phyloP scores from a whole-genome alignment of 257 asterid species.

The Haberlea rhodopensis region DNA sequence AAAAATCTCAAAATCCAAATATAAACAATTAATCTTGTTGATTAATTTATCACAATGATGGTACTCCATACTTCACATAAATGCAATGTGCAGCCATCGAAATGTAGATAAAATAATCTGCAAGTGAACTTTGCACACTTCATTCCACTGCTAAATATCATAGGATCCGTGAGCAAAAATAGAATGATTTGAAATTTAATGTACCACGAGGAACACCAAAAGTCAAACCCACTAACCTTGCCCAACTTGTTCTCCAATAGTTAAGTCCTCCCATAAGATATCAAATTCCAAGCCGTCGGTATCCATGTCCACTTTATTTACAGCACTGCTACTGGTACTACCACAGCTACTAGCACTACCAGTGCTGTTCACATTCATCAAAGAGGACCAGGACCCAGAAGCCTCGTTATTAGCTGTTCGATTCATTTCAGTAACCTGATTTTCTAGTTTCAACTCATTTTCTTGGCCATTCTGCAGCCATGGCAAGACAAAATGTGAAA shows the following conservation, averaged over 20 bases:
- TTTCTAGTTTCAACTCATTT: conserved; percentile 49
- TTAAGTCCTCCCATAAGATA: conserved; percentile 92
- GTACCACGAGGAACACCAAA: conserved; percentile 8
- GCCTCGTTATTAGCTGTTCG: conserved; percentile 57
- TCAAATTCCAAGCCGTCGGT: conserved; percentile 73
- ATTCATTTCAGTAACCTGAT: conserved; percentile 45
- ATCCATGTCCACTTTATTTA: conserved; percentile 66
- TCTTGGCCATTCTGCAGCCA: conserved; percentile 68
- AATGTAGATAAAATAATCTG: neutral
- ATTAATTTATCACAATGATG: conserved; percentile 14
- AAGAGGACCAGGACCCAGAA: conserved; percentile 84
- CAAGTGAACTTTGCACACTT: conserved; percentile 1
- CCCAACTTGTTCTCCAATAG: conserved; percentile 88
- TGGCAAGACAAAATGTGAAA: conserved; percentile 64
- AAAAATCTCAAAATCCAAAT: neutral
- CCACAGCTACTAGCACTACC: conserved; percentile 85
- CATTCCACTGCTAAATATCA: conserved; percentile 7
- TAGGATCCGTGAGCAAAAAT: conserved; percentile 16
- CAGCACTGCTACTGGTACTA: conserved; percentile 71
- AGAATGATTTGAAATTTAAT: conserved; percentile 15
- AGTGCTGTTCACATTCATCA: conserved; percentile 67
- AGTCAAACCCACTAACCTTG: conserved; percentile 57
- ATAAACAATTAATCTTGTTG: conserved; percentile 8
- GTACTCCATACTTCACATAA: neutral
- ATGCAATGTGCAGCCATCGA: neutral